Evolutionary conservation across 2,329 filamentous ascomycete genomes (phyloP).

Genomic region (Ceratocystis papillata): DNA sequence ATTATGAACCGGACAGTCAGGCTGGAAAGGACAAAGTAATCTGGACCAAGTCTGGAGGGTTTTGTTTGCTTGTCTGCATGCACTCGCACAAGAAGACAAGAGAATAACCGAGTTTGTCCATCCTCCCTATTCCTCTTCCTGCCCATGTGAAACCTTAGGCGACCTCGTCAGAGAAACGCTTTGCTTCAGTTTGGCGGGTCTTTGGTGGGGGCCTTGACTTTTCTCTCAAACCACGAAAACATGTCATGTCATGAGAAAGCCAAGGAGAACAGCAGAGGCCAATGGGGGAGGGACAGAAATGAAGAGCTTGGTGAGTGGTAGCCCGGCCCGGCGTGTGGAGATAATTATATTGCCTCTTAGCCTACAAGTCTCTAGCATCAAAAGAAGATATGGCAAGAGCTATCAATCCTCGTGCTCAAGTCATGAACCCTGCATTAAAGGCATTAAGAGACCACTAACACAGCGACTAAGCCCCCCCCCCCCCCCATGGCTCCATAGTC

Average conservation of each 20-base stretch:
- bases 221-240: background rate
- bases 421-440: no score
- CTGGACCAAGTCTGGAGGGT: background rate
- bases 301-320: background rate
- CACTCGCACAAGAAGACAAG: background rate
- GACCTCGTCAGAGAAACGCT: constrained; percentile 7
- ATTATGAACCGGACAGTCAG: no score
- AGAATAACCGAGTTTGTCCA: background rate
- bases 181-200: constrained; percentile 11
- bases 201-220: background rate
- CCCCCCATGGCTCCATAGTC: no score
- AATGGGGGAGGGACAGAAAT: background rate
- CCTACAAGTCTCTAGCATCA: no score
- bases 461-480: no score
- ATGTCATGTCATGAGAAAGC: background rate
- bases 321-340: no score
- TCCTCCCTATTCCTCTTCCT: background rate
- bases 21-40: background rate
- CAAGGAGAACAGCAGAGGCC: background rate
- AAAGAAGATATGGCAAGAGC: no score
- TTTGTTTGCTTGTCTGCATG: background rate
- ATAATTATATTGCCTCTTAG: no score
- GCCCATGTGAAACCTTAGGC: constrained; percentile 7
- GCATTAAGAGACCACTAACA: no score
- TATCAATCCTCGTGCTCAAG: no score